A percentile compares a stretch with the other conserved stretches of the same genome.
These are phyloP conservation scores for Cadophora sp. DNA, from an alignment of 2,329 filamentous ascomycete species.

Conservation along the genomic window DNA sequence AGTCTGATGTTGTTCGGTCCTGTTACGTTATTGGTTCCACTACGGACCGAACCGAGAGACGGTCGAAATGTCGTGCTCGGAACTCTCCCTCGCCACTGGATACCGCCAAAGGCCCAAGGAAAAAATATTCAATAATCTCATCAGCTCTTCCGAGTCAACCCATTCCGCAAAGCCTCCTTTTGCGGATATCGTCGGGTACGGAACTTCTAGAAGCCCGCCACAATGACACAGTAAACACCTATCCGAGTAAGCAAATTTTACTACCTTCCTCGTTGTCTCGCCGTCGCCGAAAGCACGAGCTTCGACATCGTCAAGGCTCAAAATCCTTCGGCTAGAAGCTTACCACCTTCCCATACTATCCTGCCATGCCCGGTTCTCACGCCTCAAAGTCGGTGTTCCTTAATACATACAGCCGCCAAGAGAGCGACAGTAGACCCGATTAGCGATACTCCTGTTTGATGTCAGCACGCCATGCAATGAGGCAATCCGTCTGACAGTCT, in stretches of 20 bases:
- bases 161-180: background rate
- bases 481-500: slow-evolving; percentile 32
- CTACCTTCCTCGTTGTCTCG: background rate
- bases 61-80: slow-evolving; percentile 1
- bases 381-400: slow-evolving; percentile 20
- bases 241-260: background rate
- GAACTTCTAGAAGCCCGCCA: background rate
- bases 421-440: slow-evolving; percentile 20
- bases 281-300: background rate
- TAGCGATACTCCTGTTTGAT: slow-evolving; percentile 20
- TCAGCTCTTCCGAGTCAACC: background rate
- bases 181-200: background rate
- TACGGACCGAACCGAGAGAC: background rate
- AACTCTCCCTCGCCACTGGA: background rate
- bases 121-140: no score
- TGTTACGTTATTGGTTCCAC: slow-evolving; percentile 11
- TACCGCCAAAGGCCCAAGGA: background rate
- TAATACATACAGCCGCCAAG: slow-evolving; percentile 23
- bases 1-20: background rate
- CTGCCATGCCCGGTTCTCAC: background rate
- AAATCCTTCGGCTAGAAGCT: background rate
- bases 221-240: background rate
- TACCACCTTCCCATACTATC: background rate
- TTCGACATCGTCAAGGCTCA: background rate
- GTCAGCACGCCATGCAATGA: background rate